These are phyloP conservation scores for Heliophila coronopifolia DNA, from an alignment of 441 rosid species.

Conservation along the genomic window DNA sequence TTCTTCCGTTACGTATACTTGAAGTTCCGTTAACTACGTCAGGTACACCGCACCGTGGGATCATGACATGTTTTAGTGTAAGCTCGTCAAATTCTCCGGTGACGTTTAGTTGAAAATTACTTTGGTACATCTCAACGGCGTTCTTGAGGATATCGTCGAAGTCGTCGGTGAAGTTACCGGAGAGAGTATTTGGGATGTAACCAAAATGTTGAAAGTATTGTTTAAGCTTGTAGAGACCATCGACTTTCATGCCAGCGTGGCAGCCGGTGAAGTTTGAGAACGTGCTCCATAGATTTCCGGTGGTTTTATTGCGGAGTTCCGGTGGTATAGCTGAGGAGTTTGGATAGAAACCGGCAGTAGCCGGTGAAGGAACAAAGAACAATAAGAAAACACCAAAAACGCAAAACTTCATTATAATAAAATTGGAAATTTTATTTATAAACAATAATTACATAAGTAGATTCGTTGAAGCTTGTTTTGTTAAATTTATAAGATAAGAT, in stretches of 20 bases:
- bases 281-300: conserved; percentile 43
- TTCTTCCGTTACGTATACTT: conserved; percentile 50
- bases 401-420: background rate
- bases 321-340: conserved; percentile 41
- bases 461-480: conserved; percentile 6
- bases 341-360: conserved; percentile 49
- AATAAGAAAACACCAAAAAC: conserved; percentile 12
- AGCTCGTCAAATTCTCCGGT: conserved; percentile 56
- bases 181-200: conserved; percentile 37
- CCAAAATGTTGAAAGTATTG: conserved; percentile 60
- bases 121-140: conserved; percentile 54
- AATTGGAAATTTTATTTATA: background rate
- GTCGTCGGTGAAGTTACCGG: conserved; percentile 44
- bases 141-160: conserved; percentile 45
- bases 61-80: conserved; percentile 41
- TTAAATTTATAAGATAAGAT: background rate
- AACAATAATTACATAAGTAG: background rate
- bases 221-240: conserved; percentile 47
- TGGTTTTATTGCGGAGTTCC: conserved; percentile 28
- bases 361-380: conserved; percentile 22
- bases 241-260: conserved; percentile 38
- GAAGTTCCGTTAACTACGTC: conserved; percentile 75
- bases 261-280: conserved; percentile 55
- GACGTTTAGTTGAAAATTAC: conserved; percentile 49
- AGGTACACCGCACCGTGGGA: conserved; percentile 69